A percentile compares a stretch with the other conserved stretches of the same genome.
phyloP scores from a whole-genome alignment of 2,329 filamentous ascomycete species.

The Colletotrichum siamense region DNA sequence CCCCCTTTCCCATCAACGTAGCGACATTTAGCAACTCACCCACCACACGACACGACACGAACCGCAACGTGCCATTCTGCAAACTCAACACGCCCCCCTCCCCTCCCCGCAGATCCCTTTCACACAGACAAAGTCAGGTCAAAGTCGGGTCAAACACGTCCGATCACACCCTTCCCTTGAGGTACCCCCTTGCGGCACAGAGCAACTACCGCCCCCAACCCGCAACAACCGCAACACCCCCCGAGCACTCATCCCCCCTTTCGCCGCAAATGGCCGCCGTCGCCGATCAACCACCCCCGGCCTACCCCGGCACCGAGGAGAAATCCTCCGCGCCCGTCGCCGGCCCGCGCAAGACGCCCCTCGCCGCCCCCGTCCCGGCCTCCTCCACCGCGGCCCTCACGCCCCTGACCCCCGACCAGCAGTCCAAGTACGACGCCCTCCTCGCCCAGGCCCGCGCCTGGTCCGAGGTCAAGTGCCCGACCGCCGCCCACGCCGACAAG shows the following conservation, averaged over 20 bases:
- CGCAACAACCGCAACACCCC: background rate
- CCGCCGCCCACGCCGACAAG: constrained; percentile 58
- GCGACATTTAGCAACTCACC: background rate
- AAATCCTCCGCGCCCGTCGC: background rate
- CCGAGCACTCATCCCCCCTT: background rate
- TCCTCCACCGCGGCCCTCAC: constrained; percentile 62
- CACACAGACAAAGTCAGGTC: background rate
- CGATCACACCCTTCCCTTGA: background rate
- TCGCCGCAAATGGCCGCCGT: constrained; percentile 9
- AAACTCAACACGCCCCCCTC: background rate
- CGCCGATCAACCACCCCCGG: constrained; percentile 11
- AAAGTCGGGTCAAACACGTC: background rate
- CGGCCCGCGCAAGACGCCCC: constrained; percentile 54
- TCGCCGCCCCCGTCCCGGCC: constrained; percentile 60
- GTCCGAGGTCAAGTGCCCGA: constrained; percentile 63
- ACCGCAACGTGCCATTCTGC: background rate
- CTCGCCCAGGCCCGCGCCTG: constrained; percentile 74
- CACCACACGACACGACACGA: background rate
- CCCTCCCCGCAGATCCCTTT: background rate
- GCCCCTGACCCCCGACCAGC: constrained; percentile 76
- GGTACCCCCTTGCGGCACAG: background rate
- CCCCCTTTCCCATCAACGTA: background rate
- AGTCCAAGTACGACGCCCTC: constrained; percentile 80
- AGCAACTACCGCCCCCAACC: background rate
- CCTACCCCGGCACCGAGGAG: constrained; percentile 1